Base-by-base conservation (phyloP, 305 asterid species). In the Fraxinus xanthoxyloides region DNA sequence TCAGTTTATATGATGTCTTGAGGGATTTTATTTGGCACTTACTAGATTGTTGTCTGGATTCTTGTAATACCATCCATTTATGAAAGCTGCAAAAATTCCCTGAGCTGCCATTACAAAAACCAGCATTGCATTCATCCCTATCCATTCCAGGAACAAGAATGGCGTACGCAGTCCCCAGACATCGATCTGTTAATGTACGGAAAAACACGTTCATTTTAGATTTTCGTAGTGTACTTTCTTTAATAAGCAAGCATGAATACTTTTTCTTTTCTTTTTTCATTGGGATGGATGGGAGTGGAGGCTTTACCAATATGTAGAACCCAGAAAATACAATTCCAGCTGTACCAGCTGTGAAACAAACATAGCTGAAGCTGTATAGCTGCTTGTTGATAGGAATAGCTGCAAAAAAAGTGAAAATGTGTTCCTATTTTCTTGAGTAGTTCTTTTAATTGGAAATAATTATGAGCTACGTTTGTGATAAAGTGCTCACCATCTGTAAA, bases 41-140 rank as follows among this genome's bases (percentile, higher is more conserved):
- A 92, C 98, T 77, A 95, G 92, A 83, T 88, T 93, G 77, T 90
- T 89, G 4, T 90, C 92, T 2, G 88, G 79, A 34, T 85, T 73
- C 84, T 92, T 82, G 65, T 79, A 92, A 76, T 85, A 93, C 98
- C 98, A 95, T 86, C 98, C 98, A 54, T 92, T 91, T 5, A 94
- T 67, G 63, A 94, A 92, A 46, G 81, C 97, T 48, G 93, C 96
- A 38, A 94, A 89, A 54, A 94, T 92, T 9, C 97, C 94, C 80
- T 94, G 92, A 79, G 97, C 98, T 8, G 92, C 98, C 91, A 95
- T 51, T 5, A 93, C 98, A 19, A 90, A 95, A 79, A 95, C 95
- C 85, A 95, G 85, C 98, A 93, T 95, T 7, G 95, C 97, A 5
- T 93, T 95, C 98, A 93, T 92, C 81, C 98, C 98, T 72, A 93